A percentile compares a stretch with the other conserved stretches of the same genome.
Conservation (phyloP, 805 yeast genomes). For the Wickerhamiella sergipiensis region DNA sequence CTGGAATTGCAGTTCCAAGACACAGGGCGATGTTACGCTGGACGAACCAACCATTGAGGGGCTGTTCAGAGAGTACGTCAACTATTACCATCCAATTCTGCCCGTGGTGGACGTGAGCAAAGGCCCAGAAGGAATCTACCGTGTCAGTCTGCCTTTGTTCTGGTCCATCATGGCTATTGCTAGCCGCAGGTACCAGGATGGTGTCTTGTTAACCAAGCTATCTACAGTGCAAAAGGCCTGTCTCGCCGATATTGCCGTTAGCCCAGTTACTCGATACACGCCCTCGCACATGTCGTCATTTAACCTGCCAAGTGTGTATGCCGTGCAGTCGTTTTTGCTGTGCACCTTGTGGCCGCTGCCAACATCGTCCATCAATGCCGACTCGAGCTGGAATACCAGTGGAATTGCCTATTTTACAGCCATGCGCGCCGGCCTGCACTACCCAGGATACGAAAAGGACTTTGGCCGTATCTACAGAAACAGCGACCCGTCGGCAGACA, state of each 20-base stretch:
- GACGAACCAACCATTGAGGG: constrained; percentile 45
- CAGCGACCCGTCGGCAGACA: constrained; percentile 18
- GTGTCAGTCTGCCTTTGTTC: constrained; percentile 74
- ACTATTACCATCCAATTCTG: constrained; percentile 68
- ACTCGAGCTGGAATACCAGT: constrained; percentile 88
- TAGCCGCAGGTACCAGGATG: constrained; percentile 42
- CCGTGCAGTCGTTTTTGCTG: constrained; percentile 82
- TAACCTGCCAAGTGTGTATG: constrained; percentile 81
- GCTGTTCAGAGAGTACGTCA: constrained; percentile 55
- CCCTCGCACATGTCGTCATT: constrained; percentile 47
- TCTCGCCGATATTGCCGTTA: constrained; percentile 74
- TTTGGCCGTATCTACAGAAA: constrained; percentile 34
- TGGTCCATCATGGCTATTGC: constrained; percentile 90
- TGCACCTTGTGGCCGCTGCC: constrained; percentile 95
- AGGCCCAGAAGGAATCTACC: constrained; percentile 72
- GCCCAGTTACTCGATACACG: constrained; percentile 69
- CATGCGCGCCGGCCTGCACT: constrained; percentile 77
- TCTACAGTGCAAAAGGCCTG: constrained; percentile 62
- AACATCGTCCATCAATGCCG: constrained; percentile 87
- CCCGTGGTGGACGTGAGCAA: constrained; percentile 74
- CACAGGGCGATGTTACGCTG: constrained; percentile 55
- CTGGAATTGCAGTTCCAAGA: constrained; percentile 46
- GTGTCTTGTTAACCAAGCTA: constrained; percentile 41
- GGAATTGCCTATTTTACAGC: constrained; percentile 92
- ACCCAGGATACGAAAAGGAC: constrained; percentile 49